Percentiles rank a stretch among this genome's conserved stretches.
These are phyloP conservation scores for Erythrophleum fordii DNA, from an alignment of 306 rosid genomes.

Conservation along the genomic window DNA sequence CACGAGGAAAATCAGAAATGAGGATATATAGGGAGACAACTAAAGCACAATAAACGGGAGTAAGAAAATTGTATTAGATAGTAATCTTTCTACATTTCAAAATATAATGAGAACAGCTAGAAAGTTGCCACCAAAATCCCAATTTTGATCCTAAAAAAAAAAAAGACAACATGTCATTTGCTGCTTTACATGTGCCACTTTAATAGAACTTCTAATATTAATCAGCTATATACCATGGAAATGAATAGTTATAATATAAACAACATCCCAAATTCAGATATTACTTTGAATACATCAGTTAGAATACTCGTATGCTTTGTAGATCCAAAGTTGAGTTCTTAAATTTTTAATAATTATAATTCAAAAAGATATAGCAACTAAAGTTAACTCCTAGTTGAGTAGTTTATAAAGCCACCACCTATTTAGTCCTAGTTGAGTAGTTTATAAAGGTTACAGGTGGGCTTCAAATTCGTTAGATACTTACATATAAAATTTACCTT, in stretches of 20 bases:
- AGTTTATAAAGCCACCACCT: not conserved
- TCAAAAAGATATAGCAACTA: not conserved
- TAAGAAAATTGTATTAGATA: not conserved
- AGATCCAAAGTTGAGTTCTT: not conserved
- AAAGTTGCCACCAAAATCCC: not conserved
- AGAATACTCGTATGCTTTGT: not conserved
- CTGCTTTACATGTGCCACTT: not conserved
- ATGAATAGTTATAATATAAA: not conserved
- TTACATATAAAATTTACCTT: too few relatives aligned
- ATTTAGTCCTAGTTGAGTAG: not conserved
- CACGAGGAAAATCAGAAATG: constrained; percentile 9
- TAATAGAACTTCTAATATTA: not conserved
- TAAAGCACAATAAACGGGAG: not conserved
- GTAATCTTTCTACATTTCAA: not conserved
- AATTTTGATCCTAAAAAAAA: not conserved
- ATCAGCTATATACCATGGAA: not conserved
- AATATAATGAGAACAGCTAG: not conserved
- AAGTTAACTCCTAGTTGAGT: not conserved
- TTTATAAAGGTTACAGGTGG: too few relatives aligned
- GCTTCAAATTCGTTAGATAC: too few relatives aligned
- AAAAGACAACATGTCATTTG: not conserved
- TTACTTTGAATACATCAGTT: not conserved
- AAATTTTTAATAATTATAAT: not conserved
- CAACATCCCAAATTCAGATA: not conserved
- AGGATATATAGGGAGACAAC: not conserved